These are phyloP conservation scores for Camelina hispida DNA, from an alignment of 345 rosid species.

Conservation along the genomic window DNA sequence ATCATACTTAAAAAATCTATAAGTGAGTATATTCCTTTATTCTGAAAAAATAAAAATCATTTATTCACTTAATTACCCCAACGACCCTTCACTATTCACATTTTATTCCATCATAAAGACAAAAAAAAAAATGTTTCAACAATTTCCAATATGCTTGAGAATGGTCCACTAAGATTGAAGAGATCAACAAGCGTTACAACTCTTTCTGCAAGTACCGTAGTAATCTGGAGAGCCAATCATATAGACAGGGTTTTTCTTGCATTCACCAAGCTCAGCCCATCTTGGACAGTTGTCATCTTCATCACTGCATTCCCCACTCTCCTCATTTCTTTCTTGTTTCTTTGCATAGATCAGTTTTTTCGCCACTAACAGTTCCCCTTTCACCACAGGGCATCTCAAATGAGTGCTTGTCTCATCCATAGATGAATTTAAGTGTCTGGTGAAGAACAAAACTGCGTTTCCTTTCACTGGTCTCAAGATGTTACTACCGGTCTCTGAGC, in stretches of 20 bases:
- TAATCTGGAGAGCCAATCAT: slow-evolving; percentile 94
- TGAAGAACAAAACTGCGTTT: slow-evolving; percentile 82
- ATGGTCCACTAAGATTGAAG: slow-evolving; percentile 12
- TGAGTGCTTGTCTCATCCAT: slow-evolving; percentile 69
- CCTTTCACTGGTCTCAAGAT: slow-evolving; percentile 73
- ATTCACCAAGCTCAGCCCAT: slow-evolving; percentile 89
- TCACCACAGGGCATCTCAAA: slow-evolving; percentile 75
- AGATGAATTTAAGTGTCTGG: slow-evolving; percentile 52
- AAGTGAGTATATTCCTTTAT: not conserved
- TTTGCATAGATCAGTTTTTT: slow-evolving; percentile 59
- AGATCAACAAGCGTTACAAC: slow-evolving; percentile 68
- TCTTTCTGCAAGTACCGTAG: slow-evolving; percentile 88
- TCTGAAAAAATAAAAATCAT: too few species aligned
- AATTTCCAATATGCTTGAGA: slow-evolving; percentile 19
- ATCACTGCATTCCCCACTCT: slow-evolving; percentile 60
- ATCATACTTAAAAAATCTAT: not conserved
- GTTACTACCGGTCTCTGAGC: slow-evolving; percentile 50
- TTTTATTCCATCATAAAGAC: not conserved
- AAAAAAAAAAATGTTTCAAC: not conserved
- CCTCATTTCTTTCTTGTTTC: slow-evolving; percentile 40
- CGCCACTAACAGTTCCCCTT: slow-evolving; percentile 78
- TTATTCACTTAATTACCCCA: not conserved
- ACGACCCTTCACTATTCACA: slow-evolving; percentile 2
- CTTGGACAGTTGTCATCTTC: slow-evolving; percentile 71
- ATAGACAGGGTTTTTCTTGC: slow-evolving; percentile 81